These are phyloP conservation scores for Halteria grandinella DNA, from an alignment of 73 alveolate genomes.

Conservation along the genomic window DNA sequence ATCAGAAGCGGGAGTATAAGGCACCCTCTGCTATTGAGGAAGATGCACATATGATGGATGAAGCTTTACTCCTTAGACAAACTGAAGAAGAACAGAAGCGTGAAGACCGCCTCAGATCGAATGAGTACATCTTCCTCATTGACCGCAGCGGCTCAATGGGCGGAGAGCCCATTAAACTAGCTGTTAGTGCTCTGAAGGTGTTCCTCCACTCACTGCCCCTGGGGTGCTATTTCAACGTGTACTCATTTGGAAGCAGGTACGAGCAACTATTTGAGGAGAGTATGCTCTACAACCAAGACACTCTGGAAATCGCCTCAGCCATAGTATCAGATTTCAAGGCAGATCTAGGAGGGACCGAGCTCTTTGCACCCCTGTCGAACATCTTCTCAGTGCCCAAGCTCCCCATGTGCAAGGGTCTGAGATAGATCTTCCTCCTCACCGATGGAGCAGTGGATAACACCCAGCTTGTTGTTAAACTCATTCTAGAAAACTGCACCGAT, in stretches of 20 bases:
- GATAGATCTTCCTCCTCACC: conserved; percentile 89
- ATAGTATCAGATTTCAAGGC: conserved; percentile 64
- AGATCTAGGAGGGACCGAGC: conserved; percentile 94
- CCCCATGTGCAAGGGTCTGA: conserved; percentile 58
- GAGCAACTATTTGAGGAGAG: conserved; percentile 49
- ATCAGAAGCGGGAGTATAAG: background rate
- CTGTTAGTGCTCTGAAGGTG: conserved; percentile 75
- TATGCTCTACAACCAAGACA: conserved; percentile 43
- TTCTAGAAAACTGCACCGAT: conserved; percentile 47
- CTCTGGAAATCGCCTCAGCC: conserved; percentile 60
- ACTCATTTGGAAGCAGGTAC: conserved; percentile 78
- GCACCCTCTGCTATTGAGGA: background rate
- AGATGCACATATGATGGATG: too few species aligned
- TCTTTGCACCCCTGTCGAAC: conserved; percentile 76
- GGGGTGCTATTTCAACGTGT: conserved; percentile 76
- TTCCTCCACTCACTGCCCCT: conserved; percentile 84
- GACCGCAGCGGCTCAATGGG: conserved; percentile 94
- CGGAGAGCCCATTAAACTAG: conserved; percentile 74
- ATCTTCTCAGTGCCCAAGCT: conserved; percentile 48
- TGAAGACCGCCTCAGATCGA: background rate
- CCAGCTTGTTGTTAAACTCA: conserved; percentile 65
- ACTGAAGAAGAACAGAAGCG: conserved; percentile 2
- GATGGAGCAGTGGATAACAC: conserved; percentile 93
- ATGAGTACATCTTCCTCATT: conserved; percentile 70
- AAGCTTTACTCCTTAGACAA: too few species aligned